Percentiles rank a stretch among this genome's conserved stretches.
phyloP scores from a whole-genome alignment of 129 eudicot species.

The Flaveria brownii region DNA sequence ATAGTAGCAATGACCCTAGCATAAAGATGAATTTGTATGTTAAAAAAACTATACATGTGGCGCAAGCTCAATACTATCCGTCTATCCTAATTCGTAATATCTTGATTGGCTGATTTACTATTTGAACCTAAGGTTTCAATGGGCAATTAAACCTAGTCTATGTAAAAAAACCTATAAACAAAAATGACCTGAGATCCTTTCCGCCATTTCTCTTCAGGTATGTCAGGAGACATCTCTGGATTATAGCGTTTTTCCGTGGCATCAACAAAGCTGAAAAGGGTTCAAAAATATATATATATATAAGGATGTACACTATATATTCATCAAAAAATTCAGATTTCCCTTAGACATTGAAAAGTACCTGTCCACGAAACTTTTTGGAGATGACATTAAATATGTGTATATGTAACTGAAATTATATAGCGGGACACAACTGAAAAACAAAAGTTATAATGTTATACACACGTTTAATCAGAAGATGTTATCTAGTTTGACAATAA shows the following conservation, averaged over 20 bases:
- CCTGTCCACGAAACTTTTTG: constrained; percentile 62
- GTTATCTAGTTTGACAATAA: constrained; percentile 12
- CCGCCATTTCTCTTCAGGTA: constrained; percentile 52
- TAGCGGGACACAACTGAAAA: constrained; percentile 59
- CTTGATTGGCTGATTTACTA: constrained; percentile 16
- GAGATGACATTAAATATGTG: constrained; percentile 50
- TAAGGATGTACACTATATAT: neutral
- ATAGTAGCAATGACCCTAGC: constrained; percentile 15
- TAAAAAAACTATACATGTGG: constrained; percentile 2
- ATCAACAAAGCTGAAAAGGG: constrained; percentile 46
- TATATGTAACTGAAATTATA: constrained; percentile 50
- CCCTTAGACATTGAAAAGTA: constrained; percentile 18
- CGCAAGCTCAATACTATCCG: neutral
- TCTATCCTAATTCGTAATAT: constrained; percentile 7
- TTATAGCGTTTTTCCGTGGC: constrained; percentile 40
- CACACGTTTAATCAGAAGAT: neutral
- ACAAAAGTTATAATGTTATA: constrained; percentile 5
- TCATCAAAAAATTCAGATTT: neutral
- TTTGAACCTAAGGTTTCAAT: constrained; percentile 1
- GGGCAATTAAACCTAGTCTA: neutral
- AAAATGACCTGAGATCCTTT: constrained; percentile 55
- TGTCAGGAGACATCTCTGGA: constrained; percentile 48
- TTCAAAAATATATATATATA: neutral
- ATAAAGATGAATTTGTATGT: constrained; percentile 10
- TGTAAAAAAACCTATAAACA: neutral